Base-by-base conservation (phyloP, 306 rosid genomes). In the Quercus rubra region DNA sequence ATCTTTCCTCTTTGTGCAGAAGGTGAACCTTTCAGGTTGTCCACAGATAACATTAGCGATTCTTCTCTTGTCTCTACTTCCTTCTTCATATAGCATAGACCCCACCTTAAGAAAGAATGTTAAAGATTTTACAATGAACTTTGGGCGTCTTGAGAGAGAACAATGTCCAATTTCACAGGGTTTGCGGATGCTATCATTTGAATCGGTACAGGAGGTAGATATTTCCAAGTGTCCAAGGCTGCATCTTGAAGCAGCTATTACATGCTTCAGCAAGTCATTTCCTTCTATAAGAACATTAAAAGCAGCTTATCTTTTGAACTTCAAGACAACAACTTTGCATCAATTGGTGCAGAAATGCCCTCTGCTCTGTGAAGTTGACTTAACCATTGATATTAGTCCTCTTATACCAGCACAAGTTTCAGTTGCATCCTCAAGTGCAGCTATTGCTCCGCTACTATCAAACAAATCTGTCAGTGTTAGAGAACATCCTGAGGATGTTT, bases 211-310 rank as follows among this genome's bases (percentile, higher is more conserved):
- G 84, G 94, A 93, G 81, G 92, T 93, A 81, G 90, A 91, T 82
- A 88, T 93, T 76, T 93, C 97, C 9, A 91, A 91, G 86, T 91
- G 98, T 82, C 85, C 52, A 66, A 83, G 85, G 70, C 74, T 93
- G 78, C 75, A 57, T 80, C 86, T 89, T 78, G 83, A 88, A 74
- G 88, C 84, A 66, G 89, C 94, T 74, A 84, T 91, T 70, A 90
- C 81, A 55, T 87, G 78, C 87, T 88, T 93, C 82, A 33, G 87
- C 88, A 73, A 83, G 76, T 91, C 88, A 64, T 93, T 93, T 84
- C 91, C 98, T 74, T 88, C 86, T 77, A 81, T 93, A 79, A 88
- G 78, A 82, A 87, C 23, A 70, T 71, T 93, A 58, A 91, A 85
- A 79, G 98, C 96, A 54, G 83, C 93, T 83, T 78, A 85, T 86